phyloP scores from a whole-genome alignment of 768 basidiomycete genomes.

The Thelephora aurantiotincta region DNA sequence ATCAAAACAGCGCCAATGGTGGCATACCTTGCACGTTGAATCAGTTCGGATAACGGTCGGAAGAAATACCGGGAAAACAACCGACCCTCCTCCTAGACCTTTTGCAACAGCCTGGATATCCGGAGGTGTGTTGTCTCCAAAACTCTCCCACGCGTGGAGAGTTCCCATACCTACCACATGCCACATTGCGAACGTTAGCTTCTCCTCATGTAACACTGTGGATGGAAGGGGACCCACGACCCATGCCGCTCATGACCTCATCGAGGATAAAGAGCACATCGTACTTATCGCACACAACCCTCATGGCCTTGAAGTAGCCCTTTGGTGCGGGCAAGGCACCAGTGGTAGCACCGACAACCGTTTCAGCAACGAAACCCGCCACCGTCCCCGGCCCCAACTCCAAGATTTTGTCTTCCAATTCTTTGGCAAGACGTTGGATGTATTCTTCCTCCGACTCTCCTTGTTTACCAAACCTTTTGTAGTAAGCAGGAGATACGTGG shows the following conservation, averaged over 20 bases:
- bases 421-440: slow-evolving; percentile 59
- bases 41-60: background rate
- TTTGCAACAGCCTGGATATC: slow-evolving; percentile 86
- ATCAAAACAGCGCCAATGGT: slow-evolving; percentile 75
- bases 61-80: background rate
- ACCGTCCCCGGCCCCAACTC: slow-evolving; percentile 75
- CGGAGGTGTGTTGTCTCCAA: slow-evolving; percentile 63
- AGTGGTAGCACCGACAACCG: slow-evolving; percentile 77
- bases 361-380: slow-evolving; percentile 73
- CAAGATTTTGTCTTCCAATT: slow-evolving; percentile 76
- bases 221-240: slow-evolving; percentile 35
- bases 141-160: slow-evolving; percentile 74
- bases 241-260: slow-evolving; percentile 90
- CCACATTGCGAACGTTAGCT: background rate
- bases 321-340: slow-evolving; percentile 66
- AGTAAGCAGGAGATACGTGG: slow-evolving; percentile 81
- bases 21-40: slow-evolving; percentile 38
- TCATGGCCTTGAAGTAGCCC: slow-evolving; percentile 80
- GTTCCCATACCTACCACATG: slow-evolving; percentile 61
- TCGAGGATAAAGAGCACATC: slow-evolving; percentile 72
- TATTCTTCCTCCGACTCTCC: slow-evolving; percentile 72
- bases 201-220: no score
- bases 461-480: slow-evolving; percentile 55
- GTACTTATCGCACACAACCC: slow-evolving; percentile 63
- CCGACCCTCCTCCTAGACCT: slow-evolving; percentile 78